Evolutionary conservation across 805 yeast species (phyloP).

Genomic region (Wickerhamomyces ciferrii): DNA sequence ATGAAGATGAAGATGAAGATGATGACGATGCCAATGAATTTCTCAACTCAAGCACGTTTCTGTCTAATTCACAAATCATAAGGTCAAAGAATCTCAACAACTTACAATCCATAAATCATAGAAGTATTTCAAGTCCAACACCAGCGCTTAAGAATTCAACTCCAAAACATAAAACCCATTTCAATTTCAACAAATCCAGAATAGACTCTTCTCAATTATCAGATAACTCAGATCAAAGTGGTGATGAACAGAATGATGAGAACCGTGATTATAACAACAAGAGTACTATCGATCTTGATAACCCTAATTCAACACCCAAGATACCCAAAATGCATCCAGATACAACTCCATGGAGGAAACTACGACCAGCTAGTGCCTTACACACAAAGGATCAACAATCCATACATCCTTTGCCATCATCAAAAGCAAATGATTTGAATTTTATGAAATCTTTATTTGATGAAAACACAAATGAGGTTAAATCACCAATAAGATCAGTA

Average conservation of each 20-base stretch:
- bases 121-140: constrained; percentile 14
- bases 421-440: constrained; percentile 2
- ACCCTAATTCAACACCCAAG: constrained; percentile 20
- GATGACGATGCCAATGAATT: constrained; percentile 16
- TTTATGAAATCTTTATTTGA: constrained; percentile 20
- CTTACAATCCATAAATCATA: constrained; percentile 6
- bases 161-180: constrained; percentile 3
- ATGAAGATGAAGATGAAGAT: background rate
- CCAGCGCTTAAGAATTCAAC: constrained; percentile 7
- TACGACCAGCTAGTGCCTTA: constrained; percentile 17
- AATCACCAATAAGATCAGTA: constrained; percentile 11
- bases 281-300: constrained; percentile 17
- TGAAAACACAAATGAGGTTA: background rate
- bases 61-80: constrained; percentile 21
- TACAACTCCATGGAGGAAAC: constrained; percentile 31
- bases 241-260: constrained; percentile 15
- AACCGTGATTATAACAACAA: constrained; percentile 4
- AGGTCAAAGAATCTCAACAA: constrained; percentile 14
- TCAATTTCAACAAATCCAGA: constrained; percentile 6
- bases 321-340: constrained; percentile 29
- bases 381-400: constrained; percentile 1
- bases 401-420: background rate
- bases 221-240: constrained; percentile 1
- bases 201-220: background rate
- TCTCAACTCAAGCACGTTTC: constrained; percentile 21